Percentiles rank a stretch among this genome's conserved stretches.
Evolutionary conservation across 768 basidiomycete genomes (phyloP).

Genomic region (Podaxis sp.): DNA sequence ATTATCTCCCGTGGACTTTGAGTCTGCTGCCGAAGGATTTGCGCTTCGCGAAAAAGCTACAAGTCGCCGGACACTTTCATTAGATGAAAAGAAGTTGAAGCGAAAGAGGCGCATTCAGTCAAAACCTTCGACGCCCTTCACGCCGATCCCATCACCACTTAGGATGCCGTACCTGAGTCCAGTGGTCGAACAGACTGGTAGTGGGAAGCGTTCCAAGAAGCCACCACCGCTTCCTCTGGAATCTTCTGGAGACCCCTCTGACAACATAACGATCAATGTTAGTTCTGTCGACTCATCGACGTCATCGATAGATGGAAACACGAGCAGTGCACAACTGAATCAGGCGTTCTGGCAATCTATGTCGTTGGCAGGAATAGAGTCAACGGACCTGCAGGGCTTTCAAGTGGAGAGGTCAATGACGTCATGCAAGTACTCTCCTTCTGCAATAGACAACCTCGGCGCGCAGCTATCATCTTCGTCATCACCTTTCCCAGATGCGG

Average conservation of each 20-base stretch:
- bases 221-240: slow-evolving; percentile 33
- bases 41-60: neutral
- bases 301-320: neutral
- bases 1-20: slow-evolving; percentile 22
- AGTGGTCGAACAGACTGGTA: slow-evolving; percentile 18
- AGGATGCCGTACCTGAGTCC: slow-evolving; percentile 31
- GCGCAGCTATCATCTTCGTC: neutral
- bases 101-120: slow-evolving; percentile 18
- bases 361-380: slow-evolving; percentile 28
- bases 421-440: slow-evolving; percentile 32
- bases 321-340: slow-evolving; percentile 25
- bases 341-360: slow-evolving; percentile 49
- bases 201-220: slow-evolving; percentile 23
- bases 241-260: neutral
- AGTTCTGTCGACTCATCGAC: neutral
- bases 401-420: slow-evolving; percentile 23
- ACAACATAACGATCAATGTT: neutral
- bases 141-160: slow-evolving; percentile 30
- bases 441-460: neutral
- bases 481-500: neutral
- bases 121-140: slow-evolving; percentile 6
- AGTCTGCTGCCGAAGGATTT: slow-evolving; percentile 11
- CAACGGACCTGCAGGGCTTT: slow-evolving; percentile 2
- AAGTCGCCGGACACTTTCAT: slow-evolving; percentile 20
- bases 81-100: slow-evolving; percentile 21